Evolutionary conservation across 1,284 basidiomycete genomes (phyloP).

Genomic region (Ustilago hordei): DNA sequence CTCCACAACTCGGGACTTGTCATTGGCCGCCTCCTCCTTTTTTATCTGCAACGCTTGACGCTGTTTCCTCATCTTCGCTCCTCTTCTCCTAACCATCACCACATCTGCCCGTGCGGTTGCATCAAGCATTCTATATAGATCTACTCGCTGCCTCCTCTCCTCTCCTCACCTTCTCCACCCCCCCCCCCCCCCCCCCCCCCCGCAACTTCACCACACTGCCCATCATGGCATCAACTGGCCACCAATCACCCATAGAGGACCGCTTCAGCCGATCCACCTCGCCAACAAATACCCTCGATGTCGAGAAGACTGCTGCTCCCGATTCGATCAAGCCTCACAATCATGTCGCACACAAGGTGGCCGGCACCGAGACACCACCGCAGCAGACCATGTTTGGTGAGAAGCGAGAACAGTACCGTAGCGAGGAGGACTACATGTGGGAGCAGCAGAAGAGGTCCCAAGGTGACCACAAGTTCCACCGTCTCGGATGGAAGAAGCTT

Average conservation of each 20-base stretch:
- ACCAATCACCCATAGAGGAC: constrained; percentile 22
- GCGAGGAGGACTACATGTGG: constrained; percentile 57
- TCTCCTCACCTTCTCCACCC: not conserved
- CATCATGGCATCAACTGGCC: constrained; percentile 44
- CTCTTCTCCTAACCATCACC: constrained; percentile 6
- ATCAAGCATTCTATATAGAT: constrained; percentile 1
- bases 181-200: not conserved
- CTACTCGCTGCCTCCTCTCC: constrained; percentile 9
- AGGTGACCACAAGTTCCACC: constrained; percentile 57
- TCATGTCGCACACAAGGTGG: constrained; percentile 8
- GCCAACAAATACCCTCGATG: constrained; percentile 34
- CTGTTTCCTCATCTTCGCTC: not conserved
- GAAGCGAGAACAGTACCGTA: constrained; percentile 52
- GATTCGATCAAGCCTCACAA: constrained; percentile 30
- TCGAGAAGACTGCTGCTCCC: constrained; percentile 27
- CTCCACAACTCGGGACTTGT: constrained; percentile 12
- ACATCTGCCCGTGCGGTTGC: constrained; percentile 6
- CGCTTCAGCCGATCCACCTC: constrained; percentile 35
- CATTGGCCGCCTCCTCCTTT: constrained; percentile 15
- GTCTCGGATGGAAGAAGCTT: constrained; percentile 60
- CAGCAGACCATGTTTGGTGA: constrained; percentile 51
- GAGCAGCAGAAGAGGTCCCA: constrained; percentile 48
- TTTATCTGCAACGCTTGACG: constrained; percentile 10
- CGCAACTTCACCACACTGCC: not conserved
- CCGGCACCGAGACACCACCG: constrained; percentile 1